phyloP scores from a whole-genome alignment of 768 basidiomycete genomes.

The Boletus reticulatus region DNA sequence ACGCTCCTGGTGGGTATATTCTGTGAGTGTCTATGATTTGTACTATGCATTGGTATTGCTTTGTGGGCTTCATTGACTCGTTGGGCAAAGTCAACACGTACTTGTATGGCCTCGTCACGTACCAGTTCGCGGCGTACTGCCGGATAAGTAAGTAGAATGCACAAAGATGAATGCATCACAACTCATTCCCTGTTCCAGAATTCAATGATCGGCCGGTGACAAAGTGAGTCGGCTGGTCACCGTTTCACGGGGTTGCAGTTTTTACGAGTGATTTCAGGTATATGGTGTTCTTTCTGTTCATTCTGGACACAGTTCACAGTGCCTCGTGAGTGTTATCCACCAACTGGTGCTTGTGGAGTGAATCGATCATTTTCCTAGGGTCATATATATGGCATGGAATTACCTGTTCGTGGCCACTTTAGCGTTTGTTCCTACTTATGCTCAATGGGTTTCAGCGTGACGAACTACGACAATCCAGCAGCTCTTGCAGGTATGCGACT shows the following conservation, averaged over 20 bases:
- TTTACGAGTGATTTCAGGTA: slow-evolving; percentile 1
- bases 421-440: too few relatives aligned
- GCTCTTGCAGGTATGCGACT: slow-evolving; percentile 7
- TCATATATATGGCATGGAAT: slow-evolving; percentile 20
- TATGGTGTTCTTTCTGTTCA: slow-evolving; percentile 18
- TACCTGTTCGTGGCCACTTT: slow-evolving; percentile 4
- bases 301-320: slow-evolving; percentile 22
- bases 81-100: slow-evolving; percentile 22
- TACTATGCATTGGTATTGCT: too few relatives aligned
- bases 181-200: background rate
- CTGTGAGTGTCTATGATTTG: slow-evolving; percentile 7
- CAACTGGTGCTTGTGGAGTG: too few relatives aligned
- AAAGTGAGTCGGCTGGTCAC: slow-evolving; percentile 1
- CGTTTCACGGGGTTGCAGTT: background rate
- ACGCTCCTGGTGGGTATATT: slow-evolving; percentile 20
- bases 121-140: slow-evolving; percentile 42
- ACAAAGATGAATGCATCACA: background rate
- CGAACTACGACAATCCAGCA: slow-evolving; percentile 12
- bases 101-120: slow-evolving; percentile 43
- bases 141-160: slow-evolving; percentile 12
- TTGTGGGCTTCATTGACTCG: background rate
- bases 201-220: slow-evolving; percentile 13
- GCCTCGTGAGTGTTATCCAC: slow-evolving; percentile 7
- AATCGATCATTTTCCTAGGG: background rate
- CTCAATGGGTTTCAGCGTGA: background rate